A percentile compares a stretch with the other conserved stretches of the same genome.
These are phyloP conservation scores for Erysimum cheiranthoides DNA, from an alignment of 345 rosid species.

Conservation along the genomic window DNA sequence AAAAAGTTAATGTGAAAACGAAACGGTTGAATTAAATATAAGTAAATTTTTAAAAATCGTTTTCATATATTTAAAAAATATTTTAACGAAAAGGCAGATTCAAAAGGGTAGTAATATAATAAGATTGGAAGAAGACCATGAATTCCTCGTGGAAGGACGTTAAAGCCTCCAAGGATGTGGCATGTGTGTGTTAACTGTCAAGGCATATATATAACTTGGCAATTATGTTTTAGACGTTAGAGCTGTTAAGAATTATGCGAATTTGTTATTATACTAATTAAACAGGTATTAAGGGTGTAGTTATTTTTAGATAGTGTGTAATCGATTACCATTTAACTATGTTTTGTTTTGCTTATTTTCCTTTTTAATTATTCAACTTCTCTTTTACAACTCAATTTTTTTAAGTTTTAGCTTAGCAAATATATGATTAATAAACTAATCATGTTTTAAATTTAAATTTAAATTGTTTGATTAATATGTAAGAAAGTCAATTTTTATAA, in stretches of 20 bases:
- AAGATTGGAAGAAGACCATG: conserved; percentile 16
- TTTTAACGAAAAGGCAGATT: conserved; percentile 22
- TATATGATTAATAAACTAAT: too few relatives aligned
- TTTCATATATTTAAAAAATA: not conserved
- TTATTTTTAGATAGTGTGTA: not conserved
- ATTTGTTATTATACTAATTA: not conserved
- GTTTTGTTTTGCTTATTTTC: too few relatives aligned
- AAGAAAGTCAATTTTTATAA: too few relatives aligned
- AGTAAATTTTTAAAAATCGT: not conserved
- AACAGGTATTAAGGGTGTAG: not conserved
- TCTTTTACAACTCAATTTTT: too few relatives aligned
- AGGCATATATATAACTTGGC: not conserved
- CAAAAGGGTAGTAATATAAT: conserved; percentile 2
- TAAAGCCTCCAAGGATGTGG: conserved; percentile 11
- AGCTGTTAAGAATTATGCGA: not conserved
- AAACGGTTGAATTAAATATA: not conserved
- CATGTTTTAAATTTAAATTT: too few relatives aligned
- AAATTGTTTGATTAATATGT: too few relatives aligned
- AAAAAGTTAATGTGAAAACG: not conserved
- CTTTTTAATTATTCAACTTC: too few relatives aligned
- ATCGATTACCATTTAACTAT: not conserved
- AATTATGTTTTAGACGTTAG: not conserved
- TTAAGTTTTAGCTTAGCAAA: too few relatives aligned
- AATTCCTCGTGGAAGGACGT: conserved; percentile 22
- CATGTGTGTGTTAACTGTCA: not conserved